phyloP scores from a whole-genome alignment of 2,329 filamentous ascomycete species.

The Aspergillus sp. region DNA sequence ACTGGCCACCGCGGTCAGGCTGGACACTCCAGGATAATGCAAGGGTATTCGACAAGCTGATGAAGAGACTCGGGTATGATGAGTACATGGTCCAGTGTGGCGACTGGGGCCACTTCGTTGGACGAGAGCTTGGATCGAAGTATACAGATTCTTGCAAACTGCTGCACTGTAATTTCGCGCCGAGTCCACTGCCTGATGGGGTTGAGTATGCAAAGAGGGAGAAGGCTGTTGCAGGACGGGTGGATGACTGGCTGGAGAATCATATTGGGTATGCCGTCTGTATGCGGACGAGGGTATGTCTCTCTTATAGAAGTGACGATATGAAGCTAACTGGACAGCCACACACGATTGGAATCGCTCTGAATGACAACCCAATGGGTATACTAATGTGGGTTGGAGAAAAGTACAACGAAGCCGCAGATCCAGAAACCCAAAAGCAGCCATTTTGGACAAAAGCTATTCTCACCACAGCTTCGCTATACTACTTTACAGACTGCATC shows the following conservation, averaged over 20 bases:
- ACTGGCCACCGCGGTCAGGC: background rate
- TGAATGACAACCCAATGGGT: slow-evolving; percentile 6
- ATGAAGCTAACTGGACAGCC: background rate
- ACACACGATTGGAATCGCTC: slow-evolving; percentile 5
- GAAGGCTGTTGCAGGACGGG: background rate
- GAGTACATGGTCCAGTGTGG: slow-evolving; percentile 5
- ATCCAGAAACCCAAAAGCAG: background rate
- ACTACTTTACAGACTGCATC: slow-evolving; percentile 6
- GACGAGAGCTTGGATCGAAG: slow-evolving; percentile 2
- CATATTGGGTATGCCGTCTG: slow-evolving; percentile 8
- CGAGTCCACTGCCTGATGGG: background rate
- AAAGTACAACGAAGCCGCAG: slow-evolving; percentile 5
- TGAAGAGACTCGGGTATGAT: slow-evolving; percentile 2
- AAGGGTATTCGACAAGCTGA: slow-evolving; percentile 3
- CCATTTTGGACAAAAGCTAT: slow-evolving; percentile 4
- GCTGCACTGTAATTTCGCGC: slow-evolving; percentile 4
- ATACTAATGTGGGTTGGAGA: slow-evolving; percentile 5
- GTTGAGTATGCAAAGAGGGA: slow-evolving; percentile 2
- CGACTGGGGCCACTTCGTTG: slow-evolving; percentile 7
- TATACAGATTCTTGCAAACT: slow-evolving; percentile 1
- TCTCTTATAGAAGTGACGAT: no score
- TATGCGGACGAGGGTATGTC: slow-evolving; percentile 4
- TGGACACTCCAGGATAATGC: slow-evolving; percentile 6
- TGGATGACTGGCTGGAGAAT: slow-evolving; percentile 2
- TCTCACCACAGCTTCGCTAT: slow-evolving; percentile 5